Evolutionary conservation across 371 early-diverging fungal species (phyloP).

Genomic region (Phascolomyces articulosus): DNA sequence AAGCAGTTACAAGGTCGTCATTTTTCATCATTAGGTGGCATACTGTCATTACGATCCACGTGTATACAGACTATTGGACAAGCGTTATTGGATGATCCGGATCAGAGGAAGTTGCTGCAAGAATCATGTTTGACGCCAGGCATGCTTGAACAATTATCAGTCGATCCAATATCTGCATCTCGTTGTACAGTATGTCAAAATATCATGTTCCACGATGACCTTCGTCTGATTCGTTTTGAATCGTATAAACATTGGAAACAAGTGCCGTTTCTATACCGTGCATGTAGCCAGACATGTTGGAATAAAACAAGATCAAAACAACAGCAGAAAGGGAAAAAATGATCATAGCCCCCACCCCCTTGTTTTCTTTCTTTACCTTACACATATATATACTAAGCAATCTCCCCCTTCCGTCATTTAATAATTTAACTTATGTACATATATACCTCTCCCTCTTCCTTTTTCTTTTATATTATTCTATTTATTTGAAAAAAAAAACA

Average conservation of each 20-base stretch:
- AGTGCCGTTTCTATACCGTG: conserved; percentile 10
- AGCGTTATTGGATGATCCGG: not conserved
- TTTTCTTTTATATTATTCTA: no score
- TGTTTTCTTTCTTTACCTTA: no score
- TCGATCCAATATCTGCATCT: conserved; percentile 13
- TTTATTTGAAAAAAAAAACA: no score
- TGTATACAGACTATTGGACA: conserved; percentile 11
- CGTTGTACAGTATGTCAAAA: conserved; percentile 12
- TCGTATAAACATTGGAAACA: not conserved
- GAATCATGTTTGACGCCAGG: conserved; percentile 4
- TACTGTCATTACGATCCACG: conserved; percentile 14
- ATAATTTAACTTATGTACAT: no score
- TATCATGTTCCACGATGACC: conserved; percentile 15
- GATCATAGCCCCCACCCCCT: no score
- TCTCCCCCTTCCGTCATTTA: no score
- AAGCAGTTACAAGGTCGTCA: not conserved
- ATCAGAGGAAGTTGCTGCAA: not conserved
- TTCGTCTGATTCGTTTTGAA: conserved; percentile 7
- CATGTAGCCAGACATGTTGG: conserved; percentile 22
- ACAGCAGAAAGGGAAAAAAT: no score
- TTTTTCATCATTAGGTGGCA: not conserved
- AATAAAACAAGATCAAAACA: not conserved
- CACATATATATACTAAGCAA: no score
- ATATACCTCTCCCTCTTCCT: no score
- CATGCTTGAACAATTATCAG: conserved; percentile 7